Base-by-base conservation (phyloP, 2,329 filamentous ascomycete genomes). In the Aspergillus sp. region DNA sequence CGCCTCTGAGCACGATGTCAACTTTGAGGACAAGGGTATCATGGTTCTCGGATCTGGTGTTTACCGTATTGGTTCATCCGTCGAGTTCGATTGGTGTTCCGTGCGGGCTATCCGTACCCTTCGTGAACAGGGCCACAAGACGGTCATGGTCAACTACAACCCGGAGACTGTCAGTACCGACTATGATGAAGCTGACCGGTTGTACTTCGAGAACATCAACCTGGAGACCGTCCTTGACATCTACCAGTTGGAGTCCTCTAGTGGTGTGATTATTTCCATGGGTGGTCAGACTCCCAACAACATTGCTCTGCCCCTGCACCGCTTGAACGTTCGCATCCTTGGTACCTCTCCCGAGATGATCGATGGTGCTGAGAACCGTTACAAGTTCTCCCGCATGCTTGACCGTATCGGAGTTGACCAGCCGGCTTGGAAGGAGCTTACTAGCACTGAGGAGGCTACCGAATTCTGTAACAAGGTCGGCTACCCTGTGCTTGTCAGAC, bases 281-380 rank as follows among this genome's bases (percentile, higher is more conserved):
- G 94, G 95, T 79, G 95, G 95, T 8, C 95, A 99, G 76, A 96
- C 92, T 0, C 94, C 95, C 2, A 98, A 98, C 84, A 98, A 98
- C 82, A 97, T 99, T 70, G 92, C 95, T 1, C 84, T 98, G 54
- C 91, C 92, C 3, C 85, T 99, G 19, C 89, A 93, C 76, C 90
- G 94, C 65, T 85, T 92, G 53, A 95, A 96, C 63, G 91, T 97
- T 73, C 96, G 94, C 80, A 89, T 98, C 38, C 84, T 98, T 4
- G 95, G 95, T 68, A 99, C 95, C 1, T 97, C 94, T 0, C 95
- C 95, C 9, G 95, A 99, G 78, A 98, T 98, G 94, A 98, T 99
- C 72, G 95, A 99, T 76, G 92, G 87, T 38, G 95, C 95, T 1
- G 95, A 99, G 82, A 98, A 99, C 78, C 85, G 95, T 60, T 98